These are phyloP conservation scores for Neofusicoccum kwambonambiense DNA, from an alignment of 2,329 filamentous ascomycete species.

Conservation along the genomic window DNA sequence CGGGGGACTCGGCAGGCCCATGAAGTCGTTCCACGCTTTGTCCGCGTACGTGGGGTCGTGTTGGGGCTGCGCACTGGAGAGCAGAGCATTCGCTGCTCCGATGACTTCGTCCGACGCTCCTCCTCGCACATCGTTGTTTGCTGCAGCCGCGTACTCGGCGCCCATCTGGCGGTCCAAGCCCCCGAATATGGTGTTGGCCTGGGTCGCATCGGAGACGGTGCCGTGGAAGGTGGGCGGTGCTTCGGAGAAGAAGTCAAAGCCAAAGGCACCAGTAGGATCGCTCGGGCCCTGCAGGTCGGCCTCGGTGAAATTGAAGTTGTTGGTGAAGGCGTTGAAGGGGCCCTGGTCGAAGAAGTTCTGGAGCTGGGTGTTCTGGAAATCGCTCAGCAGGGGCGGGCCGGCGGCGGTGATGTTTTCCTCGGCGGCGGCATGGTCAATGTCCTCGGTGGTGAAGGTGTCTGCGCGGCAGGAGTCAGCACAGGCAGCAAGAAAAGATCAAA, in stretches of 20 bases:
- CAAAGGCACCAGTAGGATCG: neutral
- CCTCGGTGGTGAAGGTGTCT: slow-evolving; percentile 12
- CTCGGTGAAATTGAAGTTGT: slow-evolving; percentile 10
- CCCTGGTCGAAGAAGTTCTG: slow-evolving; percentile 18
- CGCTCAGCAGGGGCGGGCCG: slow-evolving; percentile 15
- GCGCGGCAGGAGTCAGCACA: neutral
- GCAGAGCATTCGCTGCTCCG: slow-evolving; percentile 14
- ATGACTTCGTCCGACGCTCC: slow-evolving; percentile 14
- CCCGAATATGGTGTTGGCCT: neutral
- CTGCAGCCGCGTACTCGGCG: neutral
- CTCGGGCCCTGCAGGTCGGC: neutral
- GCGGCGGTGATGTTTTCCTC: slow-evolving; percentile 13
- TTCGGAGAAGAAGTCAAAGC: slow-evolving; percentile 1
- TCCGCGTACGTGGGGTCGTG: slow-evolving; percentile 3
- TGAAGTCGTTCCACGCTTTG: neutral
- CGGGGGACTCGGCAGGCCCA: slow-evolving; percentile 16
- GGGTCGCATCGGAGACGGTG: neutral
- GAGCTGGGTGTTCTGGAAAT: slow-evolving; percentile 9
- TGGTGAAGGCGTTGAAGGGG: slow-evolving; percentile 12
- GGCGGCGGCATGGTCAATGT: slow-evolving; percentile 16
- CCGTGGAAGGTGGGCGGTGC: slow-evolving; percentile 11
- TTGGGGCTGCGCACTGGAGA: slow-evolving; percentile 14
- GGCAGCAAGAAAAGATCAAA: neutral
- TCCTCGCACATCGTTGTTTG: neutral
- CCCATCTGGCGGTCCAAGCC: neutral